Conservation (phyloP, 345 rosid genomes). For the Excoecaria agallocha region DNA sequence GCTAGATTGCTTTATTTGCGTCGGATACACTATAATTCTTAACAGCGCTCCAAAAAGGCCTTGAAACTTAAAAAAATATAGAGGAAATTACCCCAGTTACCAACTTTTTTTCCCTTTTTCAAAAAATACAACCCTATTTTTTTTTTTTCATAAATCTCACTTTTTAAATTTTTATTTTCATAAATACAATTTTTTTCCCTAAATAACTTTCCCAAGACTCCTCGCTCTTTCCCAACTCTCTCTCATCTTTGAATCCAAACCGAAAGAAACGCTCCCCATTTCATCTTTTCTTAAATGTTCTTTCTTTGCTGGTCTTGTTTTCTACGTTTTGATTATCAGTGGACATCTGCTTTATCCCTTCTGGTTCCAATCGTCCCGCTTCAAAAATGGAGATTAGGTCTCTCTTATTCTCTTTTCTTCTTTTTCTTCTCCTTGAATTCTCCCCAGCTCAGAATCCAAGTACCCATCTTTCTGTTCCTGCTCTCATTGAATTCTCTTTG, state of each 20-base stretch:
- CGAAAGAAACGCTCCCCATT: not conserved
- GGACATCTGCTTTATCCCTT: not conserved
- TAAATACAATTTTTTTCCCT: too few relatives aligned
- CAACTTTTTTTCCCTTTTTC: too few relatives aligned
- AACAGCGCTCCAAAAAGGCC: too few relatives aligned
- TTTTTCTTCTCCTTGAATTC: slow-evolving; percentile 39
- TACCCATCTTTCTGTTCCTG: not conserved
- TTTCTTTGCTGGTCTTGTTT: not conserved
- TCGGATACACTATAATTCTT: too few relatives aligned
- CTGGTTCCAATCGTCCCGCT: slow-evolving; percentile 17
- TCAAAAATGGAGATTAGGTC: slow-evolving; percentile 49
- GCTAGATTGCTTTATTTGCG: too few relatives aligned
- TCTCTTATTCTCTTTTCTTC: slow-evolving; percentile 30
- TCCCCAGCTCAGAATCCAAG: slow-evolving; percentile 52
- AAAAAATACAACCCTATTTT: too few relatives aligned
- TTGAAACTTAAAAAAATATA: too few relatives aligned
- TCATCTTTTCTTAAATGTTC: too few relatives aligned
- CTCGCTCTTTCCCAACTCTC: not conserved
- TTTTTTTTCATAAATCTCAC: too few relatives aligned
- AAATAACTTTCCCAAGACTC: too few relatives aligned
- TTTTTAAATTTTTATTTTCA: too few relatives aligned
- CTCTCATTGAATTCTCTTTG: slow-evolving; percentile 16
- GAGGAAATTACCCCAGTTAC: too few relatives aligned
- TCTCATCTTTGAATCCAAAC: slow-evolving; percentile 3
- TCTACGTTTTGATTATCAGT: not conserved